These are phyloP conservation scores for Cadophora sp. DNA, from an alignment of 2,329 filamentous ascomycete species.

Conservation along the genomic window DNA sequence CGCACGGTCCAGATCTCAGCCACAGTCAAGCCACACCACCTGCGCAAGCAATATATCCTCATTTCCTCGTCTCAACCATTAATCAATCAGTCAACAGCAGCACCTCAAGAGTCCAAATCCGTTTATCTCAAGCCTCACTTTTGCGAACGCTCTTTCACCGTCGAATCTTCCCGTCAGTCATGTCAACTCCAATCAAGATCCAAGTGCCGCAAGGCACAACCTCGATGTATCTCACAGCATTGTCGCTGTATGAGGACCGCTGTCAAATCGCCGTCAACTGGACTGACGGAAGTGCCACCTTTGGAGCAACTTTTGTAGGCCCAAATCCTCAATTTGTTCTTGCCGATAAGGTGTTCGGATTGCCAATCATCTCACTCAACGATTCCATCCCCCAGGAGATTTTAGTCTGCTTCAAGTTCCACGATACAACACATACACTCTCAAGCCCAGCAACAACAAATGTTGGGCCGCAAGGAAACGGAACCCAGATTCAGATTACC, in stretches of 20 bases:
- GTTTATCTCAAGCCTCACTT: too few relatives aligned
- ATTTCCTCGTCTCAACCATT: not conserved
- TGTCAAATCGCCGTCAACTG: constrained; percentile 20
- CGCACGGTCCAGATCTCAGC: constrained; percentile 5
- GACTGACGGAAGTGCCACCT: constrained; percentile 22
- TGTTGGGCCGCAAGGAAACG: constrained; percentile 21
- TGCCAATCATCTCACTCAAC: constrained; percentile 19
- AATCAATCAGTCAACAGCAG: not conserved
- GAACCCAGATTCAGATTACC: constrained; percentile 23
- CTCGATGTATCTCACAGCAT: constrained; percentile 22
- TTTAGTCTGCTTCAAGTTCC: constrained; percentile 23
- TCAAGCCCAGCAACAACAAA: constrained; percentile 9
- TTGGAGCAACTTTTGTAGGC: constrained; percentile 23
- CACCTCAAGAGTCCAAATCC: not conserved
- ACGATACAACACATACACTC: constrained; percentile 8
- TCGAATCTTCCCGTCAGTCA: not conserved
- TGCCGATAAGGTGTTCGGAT: constrained; percentile 22
- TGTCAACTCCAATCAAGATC: constrained; percentile 19
- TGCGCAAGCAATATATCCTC: not conserved
- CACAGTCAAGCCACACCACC: constrained; percentile 5
- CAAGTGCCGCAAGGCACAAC: constrained; percentile 17
- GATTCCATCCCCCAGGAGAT: constrained; percentile 15
- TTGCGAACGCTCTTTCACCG: too few relatives aligned
- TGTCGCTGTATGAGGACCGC: constrained; percentile 19
- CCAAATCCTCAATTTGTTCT: constrained; percentile 21